A percentile compares a stretch with the other conserved stretches of the same genome.
phyloP scores from a whole-genome alignment of 257 asterid genomes.

The Schizonepeta tenuifolia region DNA sequence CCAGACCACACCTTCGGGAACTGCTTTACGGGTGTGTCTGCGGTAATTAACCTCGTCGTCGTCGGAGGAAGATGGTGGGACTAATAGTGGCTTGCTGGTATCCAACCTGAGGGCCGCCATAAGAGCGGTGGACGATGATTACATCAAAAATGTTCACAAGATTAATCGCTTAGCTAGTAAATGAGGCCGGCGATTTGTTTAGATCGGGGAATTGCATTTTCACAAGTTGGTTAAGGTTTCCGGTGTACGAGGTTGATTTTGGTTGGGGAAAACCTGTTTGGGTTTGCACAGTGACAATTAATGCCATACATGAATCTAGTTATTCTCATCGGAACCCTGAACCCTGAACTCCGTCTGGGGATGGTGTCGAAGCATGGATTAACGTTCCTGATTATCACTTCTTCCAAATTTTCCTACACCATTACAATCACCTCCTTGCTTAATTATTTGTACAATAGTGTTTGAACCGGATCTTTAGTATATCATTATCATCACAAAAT shows the following conservation, averaged over 20 bases:
- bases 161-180: no score
- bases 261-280: conserved; percentile 23
- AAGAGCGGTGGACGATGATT: background rate
- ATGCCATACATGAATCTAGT: background rate
- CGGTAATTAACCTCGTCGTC: background rate
- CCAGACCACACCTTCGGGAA: background rate
- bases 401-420: background rate
- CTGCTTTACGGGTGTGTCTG: background rate
- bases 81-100: background rate
- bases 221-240: conserved; percentile 21
- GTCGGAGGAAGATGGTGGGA: background rate
- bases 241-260: conserved; percentile 21
- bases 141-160: background rate
- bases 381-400: background rate
- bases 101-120: background rate
- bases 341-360: conserved; percentile 6
- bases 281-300: background rate
- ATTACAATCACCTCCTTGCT: background rate
- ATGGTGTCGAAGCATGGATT: conserved; percentile 6
- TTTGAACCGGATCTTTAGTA: no score
- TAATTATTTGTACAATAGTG: no score
- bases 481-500: no score
- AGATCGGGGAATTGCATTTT: background rate
- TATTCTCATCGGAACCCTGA: background rate
- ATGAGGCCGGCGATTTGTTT: no score